Conservation (phyloP, 192 early-diverging fungal species). For the Jimgerdemannia lactiflua region DNA sequence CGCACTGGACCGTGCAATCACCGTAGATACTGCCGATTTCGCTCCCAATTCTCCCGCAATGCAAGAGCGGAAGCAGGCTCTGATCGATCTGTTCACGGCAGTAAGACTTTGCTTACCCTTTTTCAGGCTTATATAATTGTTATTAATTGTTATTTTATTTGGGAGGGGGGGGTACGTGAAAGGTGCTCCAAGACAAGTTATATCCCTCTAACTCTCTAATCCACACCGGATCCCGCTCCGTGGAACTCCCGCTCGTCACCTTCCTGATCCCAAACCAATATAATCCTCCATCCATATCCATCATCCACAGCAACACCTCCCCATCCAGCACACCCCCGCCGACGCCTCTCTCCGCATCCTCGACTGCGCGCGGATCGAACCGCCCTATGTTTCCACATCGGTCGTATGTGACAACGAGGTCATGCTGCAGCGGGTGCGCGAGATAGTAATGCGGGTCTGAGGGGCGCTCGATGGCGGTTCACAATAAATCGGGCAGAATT, state of each 20-base stretch:
- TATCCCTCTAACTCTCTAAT: not conserved
- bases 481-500: no score
- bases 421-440: conserved; percentile 40
- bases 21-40: not conserved
- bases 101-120: not conserved
- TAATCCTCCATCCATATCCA: not conserved
- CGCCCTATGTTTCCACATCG: conserved; percentile 38
- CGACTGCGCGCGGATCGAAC: conserved; percentile 34
- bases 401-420: conserved; percentile 42
- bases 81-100: not conserved
- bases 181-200: not conserved
- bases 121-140: not conserved
- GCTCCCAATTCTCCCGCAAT: not conserved
- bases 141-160: not conserved
- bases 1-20: not conserved
- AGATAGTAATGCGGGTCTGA: conserved; percentile 22
- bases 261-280: not conserved
- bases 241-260: no score
- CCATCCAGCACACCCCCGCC: conserved; percentile 25
- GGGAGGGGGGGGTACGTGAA: not conserved
- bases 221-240: no score
- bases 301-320: conserved; percentile 37
- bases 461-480: no score
- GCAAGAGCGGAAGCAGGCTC: not conserved
- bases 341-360: conserved; percentile 39